Evolutionary conservation across 148 eudicot species (phyloP), one percentile per base, ranked within the genome.

Genomic region (Cornus controversa): DNA sequence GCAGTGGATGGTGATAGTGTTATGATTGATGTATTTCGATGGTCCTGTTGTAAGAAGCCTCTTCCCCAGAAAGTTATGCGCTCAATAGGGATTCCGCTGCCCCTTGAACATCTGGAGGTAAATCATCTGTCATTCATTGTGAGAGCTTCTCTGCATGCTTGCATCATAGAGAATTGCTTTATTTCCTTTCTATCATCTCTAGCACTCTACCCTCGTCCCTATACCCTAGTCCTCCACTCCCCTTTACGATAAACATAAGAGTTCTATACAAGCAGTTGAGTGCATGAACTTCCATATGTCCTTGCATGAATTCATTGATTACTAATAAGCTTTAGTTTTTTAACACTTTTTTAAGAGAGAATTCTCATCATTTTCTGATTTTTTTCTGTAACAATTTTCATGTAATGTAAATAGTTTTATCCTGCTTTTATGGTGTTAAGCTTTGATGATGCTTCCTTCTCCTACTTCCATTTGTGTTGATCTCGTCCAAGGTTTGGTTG

Each of bases 81-180:
- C 42, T 82, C 92, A 37, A 76, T 89, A 71, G 99, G 99, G 66
- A 89, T 96, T 26, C 99, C 99, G 6, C 83, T 93, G 73, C 97
- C 99, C 67, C 78, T 80, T 69, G 99, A 96, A 68, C 90, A 90
- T 84, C 71, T 96, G 42, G 95, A 96, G 98, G 99, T 93, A 87
- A 57, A 10, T 53, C 29, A 53, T 72, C 25, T 76, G 66, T 77
- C 54, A 5, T 77, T 54, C 40, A 36, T 54, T 16, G 40, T 76
- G 36, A 58, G 25, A 70, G 40, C 50, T 67, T 18, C 45, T 60
- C 64, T 20, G 57, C 57, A 50, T 40, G 45, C 45, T 40, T 40
- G 45, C 57, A 50, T 22, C 27, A 74, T n/a, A 37, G 62, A 50
- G 45, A 54, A 14, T 36, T 75, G 4, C 27, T 20, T 68, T 28